Conservation (phyloP, 176 grass and related monocot species). For the sorghum (Sorghum bicolor) region Sorghum_bicolor_NCBIv3 NC_012870.2:12688501-12689000, state of each 20-base stretch:
- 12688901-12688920: not conserved
- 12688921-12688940: not conserved
- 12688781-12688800: not conserved
- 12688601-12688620: constrained; percentile 71
- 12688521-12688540: constrained; percentile 39
- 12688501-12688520: constrained; percentile 2
- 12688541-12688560: constrained; percentile 67
- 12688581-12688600: constrained; percentile 56
- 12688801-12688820: constrained; percentile 3
- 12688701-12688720: not conserved
- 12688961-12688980: not conserved
- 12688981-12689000: not conserved
- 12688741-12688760: not conserved
- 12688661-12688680: constrained; percentile 23
- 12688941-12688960: not conserved
- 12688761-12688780: constrained; percentile 2
- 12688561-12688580: constrained; percentile 56
- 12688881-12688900: not conserved
- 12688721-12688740: not conserved
- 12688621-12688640: constrained; percentile 34
- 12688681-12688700: constrained; percentile 5
- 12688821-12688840: not conserved
- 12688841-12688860: not conserved
- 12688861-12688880: not conserved
- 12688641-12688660: constrained; percentile 10